Percentiles rank a stretch among this genome's conserved stretches.
Evolutionary conservation across 768 basidiomycete genomes (phyloP).

Genomic region (Xerocomellus dryophilus): DNA sequence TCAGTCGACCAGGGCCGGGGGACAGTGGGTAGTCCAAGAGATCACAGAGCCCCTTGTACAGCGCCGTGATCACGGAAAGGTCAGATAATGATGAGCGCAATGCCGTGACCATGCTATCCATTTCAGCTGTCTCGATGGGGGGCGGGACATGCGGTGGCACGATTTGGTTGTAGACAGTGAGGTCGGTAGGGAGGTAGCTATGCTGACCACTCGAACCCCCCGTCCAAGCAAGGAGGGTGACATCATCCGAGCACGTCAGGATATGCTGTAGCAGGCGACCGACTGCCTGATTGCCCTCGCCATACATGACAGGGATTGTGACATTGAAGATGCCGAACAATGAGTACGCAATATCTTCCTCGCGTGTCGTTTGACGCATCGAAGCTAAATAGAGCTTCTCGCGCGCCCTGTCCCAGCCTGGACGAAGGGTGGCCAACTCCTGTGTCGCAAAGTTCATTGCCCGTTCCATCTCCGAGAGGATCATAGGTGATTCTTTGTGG

Average conservation of each 20-base stretch:
- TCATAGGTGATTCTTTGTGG: slow-evolving; percentile 1
- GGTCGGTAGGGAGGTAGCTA: background rate
- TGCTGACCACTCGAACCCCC: background rate
- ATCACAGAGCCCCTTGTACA: background rate
- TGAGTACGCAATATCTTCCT: slow-evolving; percentile 10
- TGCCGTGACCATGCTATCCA: background rate
- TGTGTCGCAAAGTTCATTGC: background rate
- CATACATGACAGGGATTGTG: slow-evolving; percentile 4
- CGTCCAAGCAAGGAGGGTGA: slow-evolving; percentile 9
- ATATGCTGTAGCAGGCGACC: slow-evolving; percentile 10
- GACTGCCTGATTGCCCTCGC: slow-evolving; percentile 4
- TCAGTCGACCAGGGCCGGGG: background rate
- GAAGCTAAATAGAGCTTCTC: slow-evolving; percentile 14
- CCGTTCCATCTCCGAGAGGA: slow-evolving; percentile 3
- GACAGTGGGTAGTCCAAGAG: background rate
- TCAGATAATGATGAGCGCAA: background rate
- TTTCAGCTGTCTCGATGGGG: background rate
- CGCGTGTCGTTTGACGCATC: background rate
- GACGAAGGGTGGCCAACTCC: background rate
- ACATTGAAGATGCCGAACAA: slow-evolving; percentile 8
- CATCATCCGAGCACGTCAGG: background rate
- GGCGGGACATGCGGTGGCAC: background rate
- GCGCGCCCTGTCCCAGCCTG: background rate
- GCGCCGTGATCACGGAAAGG: background rate
- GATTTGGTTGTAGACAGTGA: slow-evolving; percentile 1